A percentile compares a stretch with the other conserved stretches of the same genome.
phyloP scores from a whole-genome alignment of 1,284 basidiomycete species.

The Leucoagaricus sp. region DNA sequence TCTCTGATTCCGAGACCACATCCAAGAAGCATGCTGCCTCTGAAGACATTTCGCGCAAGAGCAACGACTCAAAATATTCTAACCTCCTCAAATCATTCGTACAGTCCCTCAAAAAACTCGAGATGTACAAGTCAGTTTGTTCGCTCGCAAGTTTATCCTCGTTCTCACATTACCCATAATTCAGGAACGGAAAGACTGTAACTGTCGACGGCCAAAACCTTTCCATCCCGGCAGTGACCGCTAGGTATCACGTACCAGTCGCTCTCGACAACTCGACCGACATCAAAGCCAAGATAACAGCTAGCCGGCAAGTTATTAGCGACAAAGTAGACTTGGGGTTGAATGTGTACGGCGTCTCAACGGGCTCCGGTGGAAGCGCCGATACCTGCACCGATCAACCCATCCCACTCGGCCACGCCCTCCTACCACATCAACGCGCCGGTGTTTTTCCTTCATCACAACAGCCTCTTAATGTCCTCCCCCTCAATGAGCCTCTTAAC shows the following conservation, averaged over 20 bases:
- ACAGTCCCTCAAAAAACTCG: conserved; percentile 50
- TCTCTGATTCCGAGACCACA: not conserved
- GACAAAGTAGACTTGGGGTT: conserved; percentile 67
- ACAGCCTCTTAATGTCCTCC: conserved; percentile 46
- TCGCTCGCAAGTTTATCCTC: not conserved
- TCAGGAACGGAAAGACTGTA: conserved; percentile 60
- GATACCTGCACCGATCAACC: conserved; percentile 71
- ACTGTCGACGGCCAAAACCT: conserved; percentile 70
- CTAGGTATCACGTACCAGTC: conserved; percentile 61
- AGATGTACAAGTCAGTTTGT: conserved; percentile 51
- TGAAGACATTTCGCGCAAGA: conserved; percentile 5
- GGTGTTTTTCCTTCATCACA: conserved; percentile 65
- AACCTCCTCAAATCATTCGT: conserved; percentile 50
- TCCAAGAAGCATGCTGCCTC: not conserved
- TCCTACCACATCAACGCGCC: conserved; percentile 78
- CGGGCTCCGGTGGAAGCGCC: conserved; percentile 79
- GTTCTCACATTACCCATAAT: conserved; percentile 7
- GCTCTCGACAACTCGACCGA: conserved; percentile 50
- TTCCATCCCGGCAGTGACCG: conserved; percentile 72
- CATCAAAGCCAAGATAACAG: conserved; percentile 51
- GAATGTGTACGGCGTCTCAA: conserved; percentile 81
- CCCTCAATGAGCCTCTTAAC: conserved; percentile 67
- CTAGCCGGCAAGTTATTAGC: conserved; percentile 62
- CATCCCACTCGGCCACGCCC: conserved; percentile 68
- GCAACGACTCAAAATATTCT: conserved; percentile 21